Conservation (phyloP, 2,329 filamentous ascomycete species). For the Hymenoscyphus occultus region DNA sequence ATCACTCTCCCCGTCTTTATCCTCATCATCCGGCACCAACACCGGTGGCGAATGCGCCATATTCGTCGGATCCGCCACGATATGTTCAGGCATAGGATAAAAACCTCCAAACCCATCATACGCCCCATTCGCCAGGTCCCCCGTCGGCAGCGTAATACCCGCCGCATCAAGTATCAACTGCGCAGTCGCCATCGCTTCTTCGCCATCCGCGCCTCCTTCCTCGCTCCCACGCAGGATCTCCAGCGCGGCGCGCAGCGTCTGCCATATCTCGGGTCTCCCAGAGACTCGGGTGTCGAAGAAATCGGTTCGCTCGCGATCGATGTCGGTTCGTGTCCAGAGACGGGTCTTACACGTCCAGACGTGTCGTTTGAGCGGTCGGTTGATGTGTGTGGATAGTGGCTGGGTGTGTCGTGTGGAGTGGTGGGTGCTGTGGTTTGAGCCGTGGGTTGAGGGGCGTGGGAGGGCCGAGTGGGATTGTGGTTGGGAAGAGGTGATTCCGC, state of each 20-base stretch:
- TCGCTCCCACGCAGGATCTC: slow-evolving; percentile 57
- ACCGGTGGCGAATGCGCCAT: slow-evolving; percentile 35
- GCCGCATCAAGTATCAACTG: slow-evolving; percentile 78
- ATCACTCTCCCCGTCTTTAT: slow-evolving; percentile 29
- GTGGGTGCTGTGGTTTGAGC: slow-evolving; percentile 18
- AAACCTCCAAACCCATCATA: slow-evolving; percentile 15
- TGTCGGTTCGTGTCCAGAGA: slow-evolving; percentile 65
- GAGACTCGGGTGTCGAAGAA: slow-evolving; percentile 91
- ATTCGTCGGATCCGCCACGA: slow-evolving; percentile 66
- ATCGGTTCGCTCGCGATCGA: slow-evolving; percentile 70
- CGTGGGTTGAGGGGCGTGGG: slow-evolving; percentile 26
- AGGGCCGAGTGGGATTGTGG: slow-evolving; percentile 27
- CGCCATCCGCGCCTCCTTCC: slow-evolving; percentile 37
- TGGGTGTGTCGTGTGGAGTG: slow-evolving; percentile 7
- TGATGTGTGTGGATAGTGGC: slow-evolving; percentile 60
- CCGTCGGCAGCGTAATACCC: slow-evolving; percentile 71
- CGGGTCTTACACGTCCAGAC: slow-evolving; percentile 62
- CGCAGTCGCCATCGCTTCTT: slow-evolving; percentile 58
- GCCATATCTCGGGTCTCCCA: slow-evolving; percentile 76
- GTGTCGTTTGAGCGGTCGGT: slow-evolving; percentile 64
- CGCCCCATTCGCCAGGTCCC: slow-evolving; percentile 62
- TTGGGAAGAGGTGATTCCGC: slow-evolving; percentile 46
- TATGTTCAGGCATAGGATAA: slow-evolving; percentile 65
- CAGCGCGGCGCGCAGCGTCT: slow-evolving; percentile 65
- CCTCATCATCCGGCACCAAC: slow-evolving; percentile 33